Base-by-base conservation (phyloP, 345 rosid species). In the Citrus unshiu region DNA sequence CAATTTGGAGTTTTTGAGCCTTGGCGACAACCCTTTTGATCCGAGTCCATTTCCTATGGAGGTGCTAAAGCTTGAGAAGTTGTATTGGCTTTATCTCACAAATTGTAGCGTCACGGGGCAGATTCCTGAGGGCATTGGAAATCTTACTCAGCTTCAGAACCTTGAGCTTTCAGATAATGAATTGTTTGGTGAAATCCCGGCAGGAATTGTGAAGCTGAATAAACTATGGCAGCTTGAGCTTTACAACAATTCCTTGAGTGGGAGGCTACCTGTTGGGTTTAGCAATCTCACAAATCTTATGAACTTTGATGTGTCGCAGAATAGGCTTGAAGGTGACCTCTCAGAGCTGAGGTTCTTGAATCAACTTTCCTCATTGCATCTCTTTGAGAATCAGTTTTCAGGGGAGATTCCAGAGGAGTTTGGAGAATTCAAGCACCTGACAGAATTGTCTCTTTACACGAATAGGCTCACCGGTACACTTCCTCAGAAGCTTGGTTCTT, bases 361-460 rank as follows among this genome's bases (percentile, higher is more conserved):
- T 27, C 77, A 81, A 4, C 86, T 95, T 1, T 78, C 76, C 19
- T 92, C 97, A 65, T 80, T 95, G 49, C 91, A 84, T 0, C 86
- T 95, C 59, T 86, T 89, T 24, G 86, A 83, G 80, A 93, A 95
- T 87, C 84, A 73, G 27, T 75, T 95, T 29, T 84, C 92, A 0
- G 95, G 98, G 72, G 89, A 86, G 84, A 77, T 93, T 73, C 98
- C 98, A 0, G 73, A 62, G 76, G 93, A 91, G 83, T 85, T 93
- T 46, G 95, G 95, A 29, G 90, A 89, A 27, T 83, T 93, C 86
- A 82, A 85, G 86, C 76, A 81, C 73, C 94, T 95, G 35, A 35
- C 2, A 25, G 88, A 67, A 6, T 59, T 93, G 63, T 89, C 97
- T 75, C 88, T 93, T 65, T 95, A 91, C 78, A 81, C 72, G 30